Conservation (phyloP, 1,139 yeast species). For the Suhomyces ambrosiae region DNA sequence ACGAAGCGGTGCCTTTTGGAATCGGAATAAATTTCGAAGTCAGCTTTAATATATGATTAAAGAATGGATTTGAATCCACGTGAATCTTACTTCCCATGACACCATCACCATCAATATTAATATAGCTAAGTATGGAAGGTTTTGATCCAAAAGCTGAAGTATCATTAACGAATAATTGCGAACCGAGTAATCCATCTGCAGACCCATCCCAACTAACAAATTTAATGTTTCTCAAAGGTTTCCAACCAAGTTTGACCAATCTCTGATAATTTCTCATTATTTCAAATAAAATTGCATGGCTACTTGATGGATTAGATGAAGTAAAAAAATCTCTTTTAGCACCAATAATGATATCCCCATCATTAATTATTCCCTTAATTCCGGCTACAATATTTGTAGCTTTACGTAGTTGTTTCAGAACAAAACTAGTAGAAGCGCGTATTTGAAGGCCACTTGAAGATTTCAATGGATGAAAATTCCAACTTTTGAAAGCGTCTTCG, state of each 20-base stretch:
- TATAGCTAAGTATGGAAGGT: constrained; percentile 37
- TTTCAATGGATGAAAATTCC: constrained; percentile 32
- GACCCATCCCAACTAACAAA: constrained; percentile 51
- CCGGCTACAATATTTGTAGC: constrained; percentile 40
- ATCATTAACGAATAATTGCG: constrained; percentile 29
- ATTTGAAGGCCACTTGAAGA: constrained; percentile 20
- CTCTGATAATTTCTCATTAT: constrained; percentile 41
- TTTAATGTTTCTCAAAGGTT: constrained; percentile 44
- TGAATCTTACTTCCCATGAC: constrained; percentile 41
- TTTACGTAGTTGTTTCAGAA: constrained; percentile 16
- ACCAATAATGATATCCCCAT: constrained; percentile 47
- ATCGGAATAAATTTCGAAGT: constrained; percentile 40
- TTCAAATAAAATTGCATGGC: constrained; percentile 45
- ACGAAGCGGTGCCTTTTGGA: constrained; percentile 27
- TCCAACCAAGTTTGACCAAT: constrained; percentile 43
- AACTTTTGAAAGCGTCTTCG: constrained; percentile 21
- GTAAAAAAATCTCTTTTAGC: constrained; percentile 46
- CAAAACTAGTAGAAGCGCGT: constrained; percentile 23
- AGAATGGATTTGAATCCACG: constrained; percentile 42
- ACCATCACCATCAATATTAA: constrained; percentile 45
- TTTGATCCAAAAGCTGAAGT: constrained; percentile 23
- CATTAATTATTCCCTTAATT: constrained; percentile 42
- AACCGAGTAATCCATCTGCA: constrained; percentile 37
- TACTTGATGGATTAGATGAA: constrained; percentile 40
- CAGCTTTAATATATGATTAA: constrained; percentile 34